A percentile compares a stretch with the other conserved stretches of the same genome.
Conservation (phyloP, 495 filamentous ascomycete genomes). For the Lasiosphaeria miniovina region DNA sequence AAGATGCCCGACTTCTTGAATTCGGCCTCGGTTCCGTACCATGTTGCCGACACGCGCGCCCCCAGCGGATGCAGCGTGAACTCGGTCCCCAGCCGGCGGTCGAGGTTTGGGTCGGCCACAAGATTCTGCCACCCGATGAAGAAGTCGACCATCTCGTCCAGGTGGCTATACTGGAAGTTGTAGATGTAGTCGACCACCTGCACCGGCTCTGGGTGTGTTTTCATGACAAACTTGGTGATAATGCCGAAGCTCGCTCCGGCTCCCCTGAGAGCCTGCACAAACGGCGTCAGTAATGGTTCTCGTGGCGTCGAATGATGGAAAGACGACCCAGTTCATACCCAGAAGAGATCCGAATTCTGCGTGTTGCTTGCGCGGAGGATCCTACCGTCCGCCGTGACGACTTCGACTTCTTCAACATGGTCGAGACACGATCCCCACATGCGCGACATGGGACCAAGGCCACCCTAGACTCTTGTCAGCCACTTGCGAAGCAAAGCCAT, state of each 20-base stretch:
- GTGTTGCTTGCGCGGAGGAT: constrained; percentile 5
- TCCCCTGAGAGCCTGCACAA: neutral
- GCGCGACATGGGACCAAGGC: constrained; percentile 5
- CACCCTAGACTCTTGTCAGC: constrained; percentile 1
- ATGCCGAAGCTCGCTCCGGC: constrained; percentile 6
- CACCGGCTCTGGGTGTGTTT: neutral
- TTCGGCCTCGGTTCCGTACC: constrained; percentile 5
- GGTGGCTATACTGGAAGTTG: constrained; percentile 7
- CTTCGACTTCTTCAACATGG: constrained; percentile 9
- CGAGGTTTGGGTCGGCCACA: constrained; percentile 2
- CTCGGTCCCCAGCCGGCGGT: constrained; percentile 7
- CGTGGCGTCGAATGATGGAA: no score
- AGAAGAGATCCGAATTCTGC: constrained; percentile 2
- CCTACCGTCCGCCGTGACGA: constrained; percentile 1
- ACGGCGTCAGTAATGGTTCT: neutral
- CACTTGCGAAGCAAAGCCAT: neutral
- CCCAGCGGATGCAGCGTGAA: constrained; percentile 8
- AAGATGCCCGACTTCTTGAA: neutral
- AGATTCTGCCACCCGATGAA: constrained; percentile 9
- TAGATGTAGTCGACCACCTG: constrained; percentile 4
- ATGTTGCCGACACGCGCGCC: constrained; percentile 3
- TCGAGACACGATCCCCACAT: constrained; percentile 7
- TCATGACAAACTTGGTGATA: constrained; percentile 6
- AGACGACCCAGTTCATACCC: neutral
- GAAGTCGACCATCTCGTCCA: constrained; percentile 11